Base-by-base conservation (phyloP, 2,329 filamentous ascomycete species). In the Clonostachys chloroleuca region DNA sequence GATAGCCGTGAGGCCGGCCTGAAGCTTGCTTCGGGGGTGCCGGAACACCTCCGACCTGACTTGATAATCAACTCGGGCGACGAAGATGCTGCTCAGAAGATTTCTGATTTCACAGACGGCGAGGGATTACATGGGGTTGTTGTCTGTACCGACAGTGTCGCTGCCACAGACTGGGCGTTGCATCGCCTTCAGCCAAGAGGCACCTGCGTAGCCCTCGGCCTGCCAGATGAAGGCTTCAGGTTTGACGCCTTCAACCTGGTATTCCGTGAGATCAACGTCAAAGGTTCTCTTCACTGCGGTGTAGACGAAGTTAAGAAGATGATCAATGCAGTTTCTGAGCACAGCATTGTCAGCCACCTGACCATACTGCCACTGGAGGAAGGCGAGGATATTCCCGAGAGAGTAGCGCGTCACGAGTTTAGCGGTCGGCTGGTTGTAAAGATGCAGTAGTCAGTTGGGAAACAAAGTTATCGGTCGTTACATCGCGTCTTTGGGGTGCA, bases 1-100 rank as follows among this genome's bases (percentile, higher is more conserved):
- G 67, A 71, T 44, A 68, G 56, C 39, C 54, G 60, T 4, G 47
- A 47, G 8, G 59, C 59, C 12, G 64, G 58, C 1, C 54, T 56
- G 14, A 46, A 56, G 16, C 54, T 66, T 1, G 61, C 64, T 3
- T 49, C 37, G 1, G 54, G 62, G 14, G 54, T 64, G 8, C 40
- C 48, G 3, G 54, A 51, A 16, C 40, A 46, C 2, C 50, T 64
- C 12, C 43, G 14, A 17, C 60, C 62, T 9, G 55, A 58, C 33
- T 47, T 64, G 2, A 49, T 64, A 5, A 47, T 64, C 1, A 56
- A 62, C 46, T 63, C 62, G 2, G 46, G 47, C 3, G 44, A 41
- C 2, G 40, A 52, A 2, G 42, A 51, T 2, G 54, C 60, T 2
- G 52, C 58, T 2, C 30, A 50, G 3, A 18, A 54, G 14, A 59